Conservation (phyloP, 2,329 filamentous ascomycete genomes). For the Ceratocystis variospora region DNA sequence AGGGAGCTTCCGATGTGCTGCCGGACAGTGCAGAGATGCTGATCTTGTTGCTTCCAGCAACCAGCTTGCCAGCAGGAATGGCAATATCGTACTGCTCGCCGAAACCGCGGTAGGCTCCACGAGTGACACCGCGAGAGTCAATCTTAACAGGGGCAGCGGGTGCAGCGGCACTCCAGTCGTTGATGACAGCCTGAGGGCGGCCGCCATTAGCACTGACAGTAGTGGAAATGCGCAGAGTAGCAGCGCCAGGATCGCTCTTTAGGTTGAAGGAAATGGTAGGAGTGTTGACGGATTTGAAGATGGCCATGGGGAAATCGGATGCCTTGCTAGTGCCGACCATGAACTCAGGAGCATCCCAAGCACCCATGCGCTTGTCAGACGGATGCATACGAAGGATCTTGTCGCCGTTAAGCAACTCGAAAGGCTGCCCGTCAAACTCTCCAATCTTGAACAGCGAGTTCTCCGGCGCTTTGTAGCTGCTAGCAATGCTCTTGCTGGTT, state of each 20-base stretch:
- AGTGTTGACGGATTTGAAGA: conserved; percentile 47
- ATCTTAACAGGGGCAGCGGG: conserved; percentile 47
- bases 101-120: conserved; percentile 49
- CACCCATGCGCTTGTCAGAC: conserved; percentile 47
- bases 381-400: conserved; percentile 57
- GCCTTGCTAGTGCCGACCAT: conserved; percentile 42
- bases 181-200: conserved; percentile 43
- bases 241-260: conserved; percentile 35
- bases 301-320: conserved; percentile 49
- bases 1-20: conserved; percentile 37
- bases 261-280: conserved; percentile 47
- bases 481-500: conserved; percentile 38
- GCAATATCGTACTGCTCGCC: conserved; percentile 50
- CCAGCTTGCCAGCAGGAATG: conserved; percentile 46
- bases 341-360: conserved; percentile 47
- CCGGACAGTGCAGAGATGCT: conserved; percentile 46
- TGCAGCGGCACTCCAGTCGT: conserved; percentile 36
- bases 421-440: conserved; percentile 50
- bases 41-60: conserved; percentile 49
- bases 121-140: conserved; percentile 49
- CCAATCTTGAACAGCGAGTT: conserved; percentile 50
- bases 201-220: conserved; percentile 48
- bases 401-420: conserved; percentile 51
- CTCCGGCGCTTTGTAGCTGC: conserved; percentile 32
- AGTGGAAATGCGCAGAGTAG: conserved; percentile 50